phyloP scores from a whole-genome alignment of 768 basidiomycete species.

The Boletus edulis region DNA sequence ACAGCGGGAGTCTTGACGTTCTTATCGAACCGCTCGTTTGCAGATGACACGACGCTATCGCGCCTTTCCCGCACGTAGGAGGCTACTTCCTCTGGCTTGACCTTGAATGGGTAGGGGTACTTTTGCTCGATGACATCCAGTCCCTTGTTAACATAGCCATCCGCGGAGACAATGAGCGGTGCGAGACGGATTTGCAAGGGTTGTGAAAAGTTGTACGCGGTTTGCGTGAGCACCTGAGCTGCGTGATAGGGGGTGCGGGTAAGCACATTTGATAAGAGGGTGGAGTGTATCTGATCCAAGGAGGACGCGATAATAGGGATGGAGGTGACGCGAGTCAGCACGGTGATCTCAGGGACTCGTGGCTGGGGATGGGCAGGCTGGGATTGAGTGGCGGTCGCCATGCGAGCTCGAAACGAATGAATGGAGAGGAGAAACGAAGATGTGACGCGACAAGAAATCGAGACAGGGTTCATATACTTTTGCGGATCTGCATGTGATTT shows the following conservation, averaged over 20 bases:
- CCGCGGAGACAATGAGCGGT: slow-evolving; percentile 60
- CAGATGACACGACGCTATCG: slow-evolving; percentile 50
- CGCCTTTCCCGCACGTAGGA: slow-evolving; percentile 55
- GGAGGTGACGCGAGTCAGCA: slow-evolving; percentile 60
- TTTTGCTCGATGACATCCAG: slow-evolving; percentile 70
- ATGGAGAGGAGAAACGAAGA: slow-evolving; percentile 4
- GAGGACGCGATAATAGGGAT: slow-evolving; percentile 73
- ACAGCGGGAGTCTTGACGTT: slow-evolving; percentile 62
- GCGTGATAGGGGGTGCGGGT: slow-evolving; percentile 65
- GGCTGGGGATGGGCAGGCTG: slow-evolving; percentile 21
- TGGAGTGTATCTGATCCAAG: slow-evolving; percentile 55
- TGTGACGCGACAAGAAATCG: slow-evolving; percentile 4
- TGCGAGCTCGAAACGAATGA: slow-evolving; percentile 15
- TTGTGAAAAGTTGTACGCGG: slow-evolving; percentile 60
- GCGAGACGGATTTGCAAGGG: slow-evolving; percentile 65
- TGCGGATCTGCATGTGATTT: slow-evolving; percentile 25
- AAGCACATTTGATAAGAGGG: slow-evolving; percentile 56
- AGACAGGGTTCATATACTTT: slow-evolving; percentile 28
- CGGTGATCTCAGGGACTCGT: slow-evolving; percentile 52
- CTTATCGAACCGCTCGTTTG: slow-evolving; percentile 65
- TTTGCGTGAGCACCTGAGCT: slow-evolving; percentile 57
- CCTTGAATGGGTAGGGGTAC: slow-evolving; percentile 75
- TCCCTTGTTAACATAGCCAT: slow-evolving; percentile 70
- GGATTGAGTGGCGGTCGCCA: slow-evolving; percentile 36
- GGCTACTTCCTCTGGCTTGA: slow-evolving; percentile 68